These are phyloP conservation scores for Trichoderma lentiforme DNA, from an alignment of 2,329 filamentous ascomycete species.

Conservation along the genomic window DNA sequence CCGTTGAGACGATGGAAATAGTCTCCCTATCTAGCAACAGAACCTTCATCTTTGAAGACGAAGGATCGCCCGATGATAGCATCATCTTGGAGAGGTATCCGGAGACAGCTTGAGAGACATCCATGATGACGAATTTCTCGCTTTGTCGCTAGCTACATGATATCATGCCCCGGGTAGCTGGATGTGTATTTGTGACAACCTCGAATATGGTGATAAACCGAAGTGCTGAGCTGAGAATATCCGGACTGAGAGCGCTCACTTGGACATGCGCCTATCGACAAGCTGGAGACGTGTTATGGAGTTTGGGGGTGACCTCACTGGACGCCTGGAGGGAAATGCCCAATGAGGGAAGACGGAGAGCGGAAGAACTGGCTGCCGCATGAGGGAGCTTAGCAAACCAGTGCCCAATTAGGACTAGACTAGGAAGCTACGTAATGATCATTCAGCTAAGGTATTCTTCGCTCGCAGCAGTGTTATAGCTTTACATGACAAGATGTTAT, in stretches of 20 bases:
- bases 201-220: neutral
- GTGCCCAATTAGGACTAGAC: neutral
- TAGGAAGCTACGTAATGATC: neutral
- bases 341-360: neutral
- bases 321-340: neutral
- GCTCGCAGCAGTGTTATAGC: neutral
- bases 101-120: constrained; percentile 87
- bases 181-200: neutral
- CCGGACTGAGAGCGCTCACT: neutral
- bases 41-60: constrained; percentile 96
- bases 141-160: constrained; percentile 1
- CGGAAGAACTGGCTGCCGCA: constrained; percentile 7
- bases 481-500: neutral
- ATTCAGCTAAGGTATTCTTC: too few relatives aligned
- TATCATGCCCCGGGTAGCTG: constrained; percentile 10
- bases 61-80: constrained; percentile 64
- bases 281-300: constrained; percentile 13
- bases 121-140: constrained; percentile 58
- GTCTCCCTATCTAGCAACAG: constrained; percentile 91
- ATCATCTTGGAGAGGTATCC: constrained; percentile 98
- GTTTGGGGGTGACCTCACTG: constrained; percentile 9
- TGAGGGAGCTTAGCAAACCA: neutral
- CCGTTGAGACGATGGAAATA: constrained; percentile 88
- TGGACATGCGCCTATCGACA: neutral
- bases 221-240: neutral